Percentiles rank a stretch among this genome's conserved stretches.
Conservation (phyloP, 257 asterid species). For the Coffea eugenioides region DNA sequence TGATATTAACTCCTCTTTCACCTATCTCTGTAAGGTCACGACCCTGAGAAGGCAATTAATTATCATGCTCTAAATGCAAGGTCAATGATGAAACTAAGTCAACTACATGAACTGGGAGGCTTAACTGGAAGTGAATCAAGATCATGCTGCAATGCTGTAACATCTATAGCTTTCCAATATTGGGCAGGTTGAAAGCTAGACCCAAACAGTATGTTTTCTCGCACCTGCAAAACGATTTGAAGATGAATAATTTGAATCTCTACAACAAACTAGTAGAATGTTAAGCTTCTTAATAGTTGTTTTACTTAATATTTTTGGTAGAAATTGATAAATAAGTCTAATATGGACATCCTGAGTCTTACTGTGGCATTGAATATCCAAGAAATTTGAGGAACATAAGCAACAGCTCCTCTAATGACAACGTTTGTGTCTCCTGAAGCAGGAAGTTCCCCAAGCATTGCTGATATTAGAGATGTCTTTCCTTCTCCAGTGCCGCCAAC, state of each 20-base stretch:
- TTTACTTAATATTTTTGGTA: not conserved
- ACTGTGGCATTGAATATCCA: slow-evolving; percentile 99
- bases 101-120: slow-evolving; percentile 25
- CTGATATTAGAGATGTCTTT: slow-evolving; percentile 92
- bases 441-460: slow-evolving; percentile 99
- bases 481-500: slow-evolving; percentile 99
- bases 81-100: not conserved
- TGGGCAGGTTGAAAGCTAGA: slow-evolving; percentile 53
- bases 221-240: slow-evolving; percentile 46
- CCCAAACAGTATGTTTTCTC: slow-evolving; percentile 92
- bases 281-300: slow-evolving; percentile 8
- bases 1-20: slow-evolving; percentile 97
- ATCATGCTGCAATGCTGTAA: slow-evolving; percentile 82
- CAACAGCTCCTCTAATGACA: slow-evolving; percentile 80
- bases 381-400: slow-evolving; percentile 94
- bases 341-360: slow-evolving; percentile 28
- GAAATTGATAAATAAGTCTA: not conserved
- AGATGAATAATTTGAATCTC: too few species aligned
- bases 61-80: not conserved
- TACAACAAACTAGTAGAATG: not conserved
- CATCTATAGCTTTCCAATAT: slow-evolving; percentile 67
- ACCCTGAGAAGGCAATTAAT: slow-evolving; percentile 48
- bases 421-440: slow-evolving; percentile 55
- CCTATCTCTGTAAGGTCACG: slow-evolving; percentile 99
- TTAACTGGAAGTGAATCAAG: slow-evolving; percentile 79